Conservation (phyloP, 2,329 filamentous ascomycete species). For the Alternaria dauci region DNA sequence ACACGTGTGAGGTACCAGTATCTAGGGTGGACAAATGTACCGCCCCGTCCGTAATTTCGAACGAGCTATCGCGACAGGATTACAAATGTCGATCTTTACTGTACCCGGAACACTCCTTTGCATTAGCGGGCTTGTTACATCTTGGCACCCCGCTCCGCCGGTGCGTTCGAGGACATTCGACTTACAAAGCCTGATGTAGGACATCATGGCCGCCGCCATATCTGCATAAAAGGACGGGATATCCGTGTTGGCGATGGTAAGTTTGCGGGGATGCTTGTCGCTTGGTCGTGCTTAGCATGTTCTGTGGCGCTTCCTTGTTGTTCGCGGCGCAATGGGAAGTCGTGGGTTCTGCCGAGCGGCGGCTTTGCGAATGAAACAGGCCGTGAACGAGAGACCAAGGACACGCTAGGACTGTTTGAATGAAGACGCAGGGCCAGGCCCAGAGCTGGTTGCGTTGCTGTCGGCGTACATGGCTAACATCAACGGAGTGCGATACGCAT, state of each 20-base stretch:
- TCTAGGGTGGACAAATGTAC: too few species aligned
- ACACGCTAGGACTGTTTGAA: background rate
- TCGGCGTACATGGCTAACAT: background rate
- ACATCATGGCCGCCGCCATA: background rate
- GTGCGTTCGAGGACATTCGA: too few species aligned
- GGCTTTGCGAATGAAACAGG: background rate
- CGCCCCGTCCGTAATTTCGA: background rate
- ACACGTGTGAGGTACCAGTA: background rate
- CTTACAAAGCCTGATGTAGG: background rate
- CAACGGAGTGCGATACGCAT: background rate
- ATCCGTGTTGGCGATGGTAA: background rate
- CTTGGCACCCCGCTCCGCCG: background rate
- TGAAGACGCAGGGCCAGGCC: background rate
- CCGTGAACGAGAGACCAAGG: background rate
- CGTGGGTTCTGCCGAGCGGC: background rate
- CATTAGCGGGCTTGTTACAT: background rate
- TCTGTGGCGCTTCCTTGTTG: background rate
- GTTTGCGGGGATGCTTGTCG: background rate
- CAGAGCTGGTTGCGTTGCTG: background rate
- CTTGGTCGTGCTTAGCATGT: background rate
- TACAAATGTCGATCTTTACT: background rate
- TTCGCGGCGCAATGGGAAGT: background rate
- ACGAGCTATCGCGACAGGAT: background rate
- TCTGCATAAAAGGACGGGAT: background rate
- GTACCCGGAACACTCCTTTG: background rate